phyloP scores from a whole-genome alignment of 441 rosid genomes.

The Gossypium trilobum region DNA sequence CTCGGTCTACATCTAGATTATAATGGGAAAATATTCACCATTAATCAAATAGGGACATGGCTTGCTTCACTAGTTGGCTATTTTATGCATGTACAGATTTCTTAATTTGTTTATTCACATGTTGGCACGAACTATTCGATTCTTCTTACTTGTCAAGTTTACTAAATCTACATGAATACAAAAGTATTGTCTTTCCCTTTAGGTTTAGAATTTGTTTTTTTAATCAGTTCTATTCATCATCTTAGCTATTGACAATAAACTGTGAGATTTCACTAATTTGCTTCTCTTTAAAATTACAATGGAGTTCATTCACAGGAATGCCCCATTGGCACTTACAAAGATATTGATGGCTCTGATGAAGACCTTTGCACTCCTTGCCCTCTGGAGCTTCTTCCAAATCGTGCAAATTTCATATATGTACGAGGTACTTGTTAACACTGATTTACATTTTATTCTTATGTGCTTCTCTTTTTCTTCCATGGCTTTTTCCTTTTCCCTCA shows the following conservation, averaged over 20 bases:
- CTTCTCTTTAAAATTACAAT: slow-evolving; percentile 9
- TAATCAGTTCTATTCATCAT: not conserved
- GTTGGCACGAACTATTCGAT: not conserved
- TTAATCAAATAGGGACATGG: not conserved
- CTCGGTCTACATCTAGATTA: not conserved
- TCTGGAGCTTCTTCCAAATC: slow-evolving; percentile 66
- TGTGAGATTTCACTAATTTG: not conserved
- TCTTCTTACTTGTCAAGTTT: not conserved
- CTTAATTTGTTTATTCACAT: not conserved
- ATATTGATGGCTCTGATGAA: slow-evolving; percentile 74
- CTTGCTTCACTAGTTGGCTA: not conserved
- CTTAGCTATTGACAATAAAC: not conserved
- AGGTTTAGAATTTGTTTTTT: not conserved
- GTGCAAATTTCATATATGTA: slow-evolving; percentile 68
- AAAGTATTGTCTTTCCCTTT: not conserved
- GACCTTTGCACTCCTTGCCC: slow-evolving; percentile 76
- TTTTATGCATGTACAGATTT: not conserved
- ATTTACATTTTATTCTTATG: slow-evolving; percentile 11
- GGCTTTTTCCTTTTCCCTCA: not conserved
- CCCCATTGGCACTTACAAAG: slow-evolving; percentile 88
- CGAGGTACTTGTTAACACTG: slow-evolving; percentile 49
- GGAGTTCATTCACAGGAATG: slow-evolving; percentile 58
- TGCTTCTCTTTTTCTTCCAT: slow-evolving; percentile 1
- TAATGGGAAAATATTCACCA: not conserved
- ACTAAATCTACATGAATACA: not conserved